Conservation (phyloP, 345 rosid species). For the Kandelia obovata region DNA sequence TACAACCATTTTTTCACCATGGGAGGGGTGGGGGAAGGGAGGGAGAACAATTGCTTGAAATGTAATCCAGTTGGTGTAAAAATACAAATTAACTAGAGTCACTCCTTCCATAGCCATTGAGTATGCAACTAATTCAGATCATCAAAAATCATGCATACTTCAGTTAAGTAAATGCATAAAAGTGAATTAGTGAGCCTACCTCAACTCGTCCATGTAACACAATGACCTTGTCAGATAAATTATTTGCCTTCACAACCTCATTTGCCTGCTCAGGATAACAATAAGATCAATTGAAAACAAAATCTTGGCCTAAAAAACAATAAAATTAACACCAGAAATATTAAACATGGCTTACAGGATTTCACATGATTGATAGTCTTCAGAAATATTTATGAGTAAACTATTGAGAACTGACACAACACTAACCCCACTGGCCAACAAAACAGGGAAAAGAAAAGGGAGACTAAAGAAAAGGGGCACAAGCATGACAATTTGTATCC, state of each 20-base stretch:
- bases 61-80: too few species aligned
- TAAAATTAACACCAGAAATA: not conserved
- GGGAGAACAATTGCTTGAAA: too few species aligned
- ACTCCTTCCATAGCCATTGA: not conserved
- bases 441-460: not conserved
- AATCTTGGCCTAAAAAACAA: not conserved
- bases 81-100: not conserved
- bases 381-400: not conserved
- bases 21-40: too few species aligned
- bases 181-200: conserved; percentile 42
- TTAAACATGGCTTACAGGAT: not conserved
- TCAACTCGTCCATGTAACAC: conserved; percentile 95
- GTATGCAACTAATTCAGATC: not conserved
- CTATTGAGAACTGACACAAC: too few species aligned
- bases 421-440: too few species aligned
- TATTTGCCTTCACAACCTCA: conserved; percentile 95
- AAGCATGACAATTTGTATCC: too few species aligned
- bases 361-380: not conserved
- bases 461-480: not conserved
- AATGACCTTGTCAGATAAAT: conserved; percentile 69
- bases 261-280: conserved; percentile 55
- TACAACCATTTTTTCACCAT: too few species aligned
- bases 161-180: too few species aligned
- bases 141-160: not conserved
- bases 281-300: conserved; percentile 18